Evolutionary conservation across 2,329 filamentous ascomycete species (phyloP).

Genomic region (Grosmannia serpens): DNA sequence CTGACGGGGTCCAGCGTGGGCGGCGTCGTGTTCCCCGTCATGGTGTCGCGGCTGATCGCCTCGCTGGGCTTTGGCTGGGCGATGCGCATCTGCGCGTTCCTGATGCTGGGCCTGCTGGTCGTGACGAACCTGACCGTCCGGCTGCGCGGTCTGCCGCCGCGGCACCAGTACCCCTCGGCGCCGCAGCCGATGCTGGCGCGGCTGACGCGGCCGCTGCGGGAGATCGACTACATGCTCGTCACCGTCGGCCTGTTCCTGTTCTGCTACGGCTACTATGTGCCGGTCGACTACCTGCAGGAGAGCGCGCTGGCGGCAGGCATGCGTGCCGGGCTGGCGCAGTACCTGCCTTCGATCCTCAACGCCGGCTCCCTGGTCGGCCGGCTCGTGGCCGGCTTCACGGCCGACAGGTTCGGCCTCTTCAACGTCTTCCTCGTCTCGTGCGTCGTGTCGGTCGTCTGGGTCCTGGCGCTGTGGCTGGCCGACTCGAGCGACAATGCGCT

Average conservation of each 20-base stretch:
- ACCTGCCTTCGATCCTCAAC: conserved; percentile 17
- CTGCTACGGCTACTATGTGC: conserved; percentile 16
- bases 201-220: conserved; percentile 9
- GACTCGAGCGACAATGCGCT: conserved; percentile 17
- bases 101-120: conserved; percentile 17
- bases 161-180: conserved; percentile 15
- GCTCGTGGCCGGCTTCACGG: conserved; percentile 13
- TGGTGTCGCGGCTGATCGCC: conserved; percentile 16
- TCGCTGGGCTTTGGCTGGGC: conserved; percentile 18
- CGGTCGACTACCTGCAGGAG: conserved; percentile 15
- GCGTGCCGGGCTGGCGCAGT: conserved; percentile 10
- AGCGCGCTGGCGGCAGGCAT: conserved; percentile 13
- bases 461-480: conserved; percentile 31
- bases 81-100: conserved; percentile 17
- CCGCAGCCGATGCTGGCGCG: neutral
- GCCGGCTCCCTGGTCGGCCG: conserved; percentile 24
- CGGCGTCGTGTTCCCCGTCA: conserved; percentile 19
- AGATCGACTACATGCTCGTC: conserved; percentile 11
- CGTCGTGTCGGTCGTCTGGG: conserved; percentile 24
- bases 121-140: conserved; percentile 15
- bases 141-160: neutral
- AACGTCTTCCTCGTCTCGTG: conserved; percentile 35
- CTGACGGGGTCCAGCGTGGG: conserved; percentile 14
- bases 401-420: conserved; percentile 25
- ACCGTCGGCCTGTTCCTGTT: conserved; percentile 12